phyloP scores from a whole-genome alignment of 345 rosid species.

The Streptanthus diversifolius region DNA sequence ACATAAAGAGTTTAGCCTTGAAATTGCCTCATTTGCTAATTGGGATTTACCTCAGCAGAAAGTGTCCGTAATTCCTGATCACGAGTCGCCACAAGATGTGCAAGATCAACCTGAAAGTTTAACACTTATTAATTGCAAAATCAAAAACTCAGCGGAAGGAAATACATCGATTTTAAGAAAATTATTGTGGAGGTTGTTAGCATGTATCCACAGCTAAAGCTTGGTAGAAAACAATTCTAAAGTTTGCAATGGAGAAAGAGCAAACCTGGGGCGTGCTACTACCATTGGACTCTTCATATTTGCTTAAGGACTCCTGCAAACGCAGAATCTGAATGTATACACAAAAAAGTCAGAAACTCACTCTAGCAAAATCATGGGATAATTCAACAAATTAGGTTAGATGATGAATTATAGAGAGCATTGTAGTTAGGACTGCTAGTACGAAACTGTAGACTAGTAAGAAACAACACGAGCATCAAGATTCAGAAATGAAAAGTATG shows the following conservation, averaged over 20 bases:
- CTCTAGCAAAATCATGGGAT: not conserved
- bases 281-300: slow-evolving; percentile 78
- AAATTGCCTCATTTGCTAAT: slow-evolving; percentile 13
- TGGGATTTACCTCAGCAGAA: slow-evolving; percentile 77
- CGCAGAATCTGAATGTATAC: slow-evolving; percentile 66
- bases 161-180: not conserved
- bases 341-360: not conserved
- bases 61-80: slow-evolving; percentile 90
- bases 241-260: slow-evolving; percentile 7
- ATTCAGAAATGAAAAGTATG: not conserved
- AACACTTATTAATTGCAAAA: not conserved
- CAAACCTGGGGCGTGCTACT: slow-evolving; percentile 89
- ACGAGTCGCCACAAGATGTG: slow-evolving; percentile 90
- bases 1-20: not conserved
- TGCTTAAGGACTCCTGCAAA: slow-evolving; percentile 84
- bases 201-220: not conserved
- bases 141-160: not conserved
- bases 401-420: slow-evolving; percentile 2
- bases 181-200: not conserved
- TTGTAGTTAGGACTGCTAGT: not conserved
- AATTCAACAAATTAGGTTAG: not conserved
- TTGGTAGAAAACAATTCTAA: not conserved
- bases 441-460: not conserved
- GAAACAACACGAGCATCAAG: slow-evolving; percentile 6
- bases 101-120: slow-evolving; percentile 80